A percentile compares a stretch with the other conserved stretches of the same genome.
These are phyloP conservation scores for Stellera chamaejasme DNA, from an alignment of 345 rosid genomes.

Conservation along the genomic window DNA sequence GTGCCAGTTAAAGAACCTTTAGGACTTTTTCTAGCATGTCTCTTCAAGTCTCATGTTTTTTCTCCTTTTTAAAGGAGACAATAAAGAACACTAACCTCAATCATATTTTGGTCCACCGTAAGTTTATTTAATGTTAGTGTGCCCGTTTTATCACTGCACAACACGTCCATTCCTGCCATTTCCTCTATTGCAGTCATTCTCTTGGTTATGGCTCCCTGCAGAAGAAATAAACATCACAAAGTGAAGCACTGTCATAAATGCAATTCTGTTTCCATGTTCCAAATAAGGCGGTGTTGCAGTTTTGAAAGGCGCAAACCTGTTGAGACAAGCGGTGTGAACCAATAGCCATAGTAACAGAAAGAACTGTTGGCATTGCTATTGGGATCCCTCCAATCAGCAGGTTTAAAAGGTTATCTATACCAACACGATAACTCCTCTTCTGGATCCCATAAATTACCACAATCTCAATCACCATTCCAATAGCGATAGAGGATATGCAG, in stretches of 20 bases:
- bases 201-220: slow-evolving; percentile 80
- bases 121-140: slow-evolving; percentile 39
- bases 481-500: slow-evolving; percentile 36
- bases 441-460: slow-evolving; percentile 26
- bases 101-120: slow-evolving; percentile 55
- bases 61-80: too few species aligned
- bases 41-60: too few species aligned
- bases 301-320: slow-evolving; percentile 13
- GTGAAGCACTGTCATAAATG: too few species aligned
- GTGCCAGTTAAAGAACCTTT: too few species aligned
- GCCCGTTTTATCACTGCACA: too few species aligned
- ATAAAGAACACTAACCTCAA: slow-evolving; percentile 38
- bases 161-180: slow-evolving; percentile 15
- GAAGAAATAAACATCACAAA: neutral
- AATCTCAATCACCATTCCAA: slow-evolving; percentile 30
- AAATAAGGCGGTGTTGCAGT: too few species aligned
- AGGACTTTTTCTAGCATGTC: too few species aligned
- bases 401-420: slow-evolving; percentile 49
- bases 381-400: slow-evolving; percentile 62
- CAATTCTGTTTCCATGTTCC: too few species aligned
- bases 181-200: slow-evolving; percentile 94
- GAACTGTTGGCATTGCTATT: slow-evolving; percentile 70
- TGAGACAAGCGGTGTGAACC: slow-evolving; percentile 35
- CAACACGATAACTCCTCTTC: slow-evolving; percentile 40
- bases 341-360: slow-evolving; percentile 44